phyloP scores from a whole-genome alignment of 768 basidiomycete species.

The Pulveroboletus sp. region DNA sequence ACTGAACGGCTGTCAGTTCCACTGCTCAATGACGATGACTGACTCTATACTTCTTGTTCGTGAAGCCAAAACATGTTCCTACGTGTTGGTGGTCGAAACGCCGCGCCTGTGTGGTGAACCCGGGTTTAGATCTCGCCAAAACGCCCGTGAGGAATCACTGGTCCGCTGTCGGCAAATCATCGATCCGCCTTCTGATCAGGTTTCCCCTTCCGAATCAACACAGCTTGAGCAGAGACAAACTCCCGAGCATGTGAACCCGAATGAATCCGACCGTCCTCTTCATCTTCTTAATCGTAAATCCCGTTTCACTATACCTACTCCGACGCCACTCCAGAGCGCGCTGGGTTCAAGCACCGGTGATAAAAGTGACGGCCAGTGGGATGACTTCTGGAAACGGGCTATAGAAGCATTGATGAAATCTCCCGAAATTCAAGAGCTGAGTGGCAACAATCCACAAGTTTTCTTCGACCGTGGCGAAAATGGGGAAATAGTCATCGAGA shows the following conservation, averaged over 20 bases:
- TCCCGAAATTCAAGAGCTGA: slow-evolving; percentile 28
- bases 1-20: slow-evolving; percentile 55
- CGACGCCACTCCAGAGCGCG: slow-evolving; percentile 16
- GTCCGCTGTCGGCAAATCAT: slow-evolving; percentile 83
- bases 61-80: slow-evolving; percentile 91
- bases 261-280: slow-evolving; percentile 55
- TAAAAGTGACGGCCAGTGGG: slow-evolving; percentile 16
- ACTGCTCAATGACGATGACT: slow-evolving; percentile 93
- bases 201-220: slow-evolving; percentile 24
- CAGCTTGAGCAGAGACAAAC: slow-evolving; percentile 30
- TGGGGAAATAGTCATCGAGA: slow-evolving; percentile 41
- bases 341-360: slow-evolving; percentile 15
- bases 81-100: slow-evolving; percentile 91
- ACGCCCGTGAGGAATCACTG: slow-evolving; percentile 61
- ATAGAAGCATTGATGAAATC: slow-evolving; percentile 29
- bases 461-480: slow-evolving; percentile 42
- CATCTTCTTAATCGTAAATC: slow-evolving; percentile 48
- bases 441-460: slow-evolving; percentile 34
- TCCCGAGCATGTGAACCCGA: slow-evolving; percentile 34
- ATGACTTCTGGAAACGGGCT: slow-evolving; percentile 28
- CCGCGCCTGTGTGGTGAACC: slow-evolving; percentile 92
- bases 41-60: slow-evolving; percentile 91
- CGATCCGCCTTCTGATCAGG: slow-evolving; percentile 14
- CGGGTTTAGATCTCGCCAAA: slow-evolving; percentile 79
- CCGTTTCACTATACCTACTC: slow-evolving; percentile 42